Percentiles rank a stretch among this genome's conserved stretches.
These are phyloP conservation scores for Fraxinus americana DNA, from an alignment of 257 asterid species.

Conservation along the genomic window DNA sequence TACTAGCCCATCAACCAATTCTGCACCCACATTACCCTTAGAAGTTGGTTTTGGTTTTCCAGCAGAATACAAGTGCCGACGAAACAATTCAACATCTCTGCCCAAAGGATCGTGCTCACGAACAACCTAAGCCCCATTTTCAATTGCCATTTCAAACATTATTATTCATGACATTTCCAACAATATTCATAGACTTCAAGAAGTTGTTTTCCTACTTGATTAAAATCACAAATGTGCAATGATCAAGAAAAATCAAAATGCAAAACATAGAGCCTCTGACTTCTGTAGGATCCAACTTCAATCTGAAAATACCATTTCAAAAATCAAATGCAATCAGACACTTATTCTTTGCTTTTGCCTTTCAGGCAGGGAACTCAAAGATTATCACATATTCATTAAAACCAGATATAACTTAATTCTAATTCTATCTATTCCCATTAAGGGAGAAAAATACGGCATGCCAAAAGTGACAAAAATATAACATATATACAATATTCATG, in stretches of 20 bases:
- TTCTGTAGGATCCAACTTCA: neutral
- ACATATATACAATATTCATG: neutral
- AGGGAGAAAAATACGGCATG: neutral
- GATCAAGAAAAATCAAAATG: neutral
- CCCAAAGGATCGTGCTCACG: constrained; percentile 91
- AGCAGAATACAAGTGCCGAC: constrained; percentile 55
- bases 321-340: constrained; percentile 2
- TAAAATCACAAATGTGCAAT: neutral
- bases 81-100: constrained; percentile 79
- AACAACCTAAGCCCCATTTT: constrained; percentile 54
- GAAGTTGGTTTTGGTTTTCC: constrained; percentile 72
- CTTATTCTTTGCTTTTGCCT: neutral
- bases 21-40: constrained; percentile 80
- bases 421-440: neutral
- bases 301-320: neutral
- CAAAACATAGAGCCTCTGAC: neutral
- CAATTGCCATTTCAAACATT: neutral
- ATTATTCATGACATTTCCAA: neutral
- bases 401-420: neutral
- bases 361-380: neutral
- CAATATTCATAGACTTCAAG: neutral
- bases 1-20: constrained; percentile 71
- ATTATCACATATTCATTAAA: constrained; percentile 1
- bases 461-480: neutral
- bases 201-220: constrained; percentile 3